These are phyloP conservation scores for Penicillium italicum DNA, from an alignment of 2,329 filamentous ascomycete species.

Conservation along the genomic window DNA sequence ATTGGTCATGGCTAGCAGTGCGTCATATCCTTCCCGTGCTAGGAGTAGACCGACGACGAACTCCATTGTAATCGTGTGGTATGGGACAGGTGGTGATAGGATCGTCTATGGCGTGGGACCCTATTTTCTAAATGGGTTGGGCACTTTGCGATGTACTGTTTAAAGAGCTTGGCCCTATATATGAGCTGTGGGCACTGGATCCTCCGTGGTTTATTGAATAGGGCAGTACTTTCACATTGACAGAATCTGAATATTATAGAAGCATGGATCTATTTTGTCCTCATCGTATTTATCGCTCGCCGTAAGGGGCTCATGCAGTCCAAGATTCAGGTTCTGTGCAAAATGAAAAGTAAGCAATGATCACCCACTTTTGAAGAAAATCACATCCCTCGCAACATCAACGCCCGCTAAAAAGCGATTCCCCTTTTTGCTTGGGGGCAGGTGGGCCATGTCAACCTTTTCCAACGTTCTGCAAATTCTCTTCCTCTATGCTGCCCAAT, in stretches of 20 bases:
- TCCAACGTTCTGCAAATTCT: neutral
- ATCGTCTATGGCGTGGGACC: too few relatives aligned
- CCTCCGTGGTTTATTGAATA: too few relatives aligned
- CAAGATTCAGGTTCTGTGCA: neutral
- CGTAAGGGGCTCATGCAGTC: neutral
- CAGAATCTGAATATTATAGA: neutral
- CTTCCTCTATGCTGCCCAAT: constrained; percentile 7
- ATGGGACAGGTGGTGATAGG: too few relatives aligned
- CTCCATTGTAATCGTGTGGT: too few relatives aligned
- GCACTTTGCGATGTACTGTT: too few relatives aligned
- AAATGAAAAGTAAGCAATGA: neutral
- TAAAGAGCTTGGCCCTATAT: too few relatives aligned
- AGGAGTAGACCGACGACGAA: too few relatives aligned
- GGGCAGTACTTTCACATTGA: neutral
- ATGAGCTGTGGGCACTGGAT: too few relatives aligned
- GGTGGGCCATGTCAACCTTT: neutral
- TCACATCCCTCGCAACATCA: neutral
- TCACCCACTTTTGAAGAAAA: neutral
- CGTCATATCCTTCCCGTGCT: too few relatives aligned
- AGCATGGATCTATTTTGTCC: neutral
- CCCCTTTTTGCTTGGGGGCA: neutral
- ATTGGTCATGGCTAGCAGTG: too few relatives aligned
- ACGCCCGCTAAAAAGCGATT: too few relatives aligned
- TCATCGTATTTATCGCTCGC: neutral
- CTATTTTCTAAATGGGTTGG: too few relatives aligned